Evolutionary conservation across 306 rosid genomes (phyloP).

Genomic region (Prunus davidiana): DNA sequence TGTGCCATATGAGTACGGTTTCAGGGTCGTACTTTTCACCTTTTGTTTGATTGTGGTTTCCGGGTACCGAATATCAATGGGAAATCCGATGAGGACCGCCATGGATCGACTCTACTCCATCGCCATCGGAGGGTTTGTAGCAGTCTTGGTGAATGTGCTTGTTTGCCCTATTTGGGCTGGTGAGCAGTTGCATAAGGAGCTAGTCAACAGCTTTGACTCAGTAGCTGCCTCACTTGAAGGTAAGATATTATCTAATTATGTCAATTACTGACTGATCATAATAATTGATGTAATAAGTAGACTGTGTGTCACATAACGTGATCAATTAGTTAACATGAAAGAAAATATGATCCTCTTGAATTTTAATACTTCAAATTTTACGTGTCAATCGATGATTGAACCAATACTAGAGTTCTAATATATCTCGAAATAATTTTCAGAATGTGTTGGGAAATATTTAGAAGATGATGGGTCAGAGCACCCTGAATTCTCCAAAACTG

Average conservation of each 20-base stretch:
- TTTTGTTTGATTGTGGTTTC: slow-evolving; percentile 62
- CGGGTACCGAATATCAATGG: slow-evolving; percentile 55
- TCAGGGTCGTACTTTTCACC: slow-evolving; percentile 53
- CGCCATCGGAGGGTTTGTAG: slow-evolving; percentile 64
- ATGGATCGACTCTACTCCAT: slow-evolving; percentile 60
- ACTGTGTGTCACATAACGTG: neutral
- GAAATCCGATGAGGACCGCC: slow-evolving; percentile 54
- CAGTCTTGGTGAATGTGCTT: slow-evolving; percentile 56
- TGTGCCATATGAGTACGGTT: slow-evolving; percentile 63
- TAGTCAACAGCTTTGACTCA: slow-evolving; percentile 45
- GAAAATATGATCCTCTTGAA: too few species aligned
- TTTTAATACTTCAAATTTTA: too few species aligned
- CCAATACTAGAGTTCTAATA: neutral
- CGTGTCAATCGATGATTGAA: too few species aligned
- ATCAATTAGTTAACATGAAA: neutral
- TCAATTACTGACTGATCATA: neutral
- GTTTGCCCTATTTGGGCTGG: slow-evolving; percentile 81
- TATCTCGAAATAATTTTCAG: slow-evolving; percentile 21
- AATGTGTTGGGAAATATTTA: slow-evolving; percentile 60
- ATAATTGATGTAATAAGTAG: neutral
- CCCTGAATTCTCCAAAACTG: slow-evolving; percentile 32
- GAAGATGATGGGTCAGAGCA: slow-evolving; percentile 48
- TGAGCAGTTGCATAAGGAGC: slow-evolving; percentile 52
- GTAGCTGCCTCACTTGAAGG: slow-evolving; percentile 76
- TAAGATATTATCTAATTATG: neutral